Conservation (phyloP, 805 yeast genomes). For the Kluyveromyces siamensis region DNA sequence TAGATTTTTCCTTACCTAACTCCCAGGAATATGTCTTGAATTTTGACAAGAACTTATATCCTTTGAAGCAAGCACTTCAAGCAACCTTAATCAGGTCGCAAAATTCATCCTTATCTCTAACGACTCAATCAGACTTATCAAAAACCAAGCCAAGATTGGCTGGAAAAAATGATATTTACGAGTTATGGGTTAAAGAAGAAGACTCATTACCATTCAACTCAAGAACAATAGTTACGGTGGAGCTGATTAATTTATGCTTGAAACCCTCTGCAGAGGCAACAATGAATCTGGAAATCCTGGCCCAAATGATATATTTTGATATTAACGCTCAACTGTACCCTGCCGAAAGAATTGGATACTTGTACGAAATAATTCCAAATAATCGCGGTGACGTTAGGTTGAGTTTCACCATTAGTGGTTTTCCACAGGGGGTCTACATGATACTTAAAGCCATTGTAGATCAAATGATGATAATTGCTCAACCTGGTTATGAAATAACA, state of each 20-base stretch:
- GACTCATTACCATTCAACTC: constrained; percentile 17
- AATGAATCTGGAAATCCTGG: constrained; percentile 45
- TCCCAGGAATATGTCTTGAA: constrained; percentile 31
- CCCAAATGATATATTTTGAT: constrained; percentile 36
- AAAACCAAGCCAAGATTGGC: constrained; percentile 31
- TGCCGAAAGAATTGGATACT: constrained; percentile 44
- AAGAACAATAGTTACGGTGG: constrained; percentile 37
- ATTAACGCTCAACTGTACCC: constrained; percentile 40
- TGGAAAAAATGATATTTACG: constrained; percentile 29
- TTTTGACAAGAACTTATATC: constrained; percentile 22
- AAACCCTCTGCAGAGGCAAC: constrained; percentile 31
- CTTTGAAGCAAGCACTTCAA: constrained; percentile 17
- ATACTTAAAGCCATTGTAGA: constrained; percentile 30
- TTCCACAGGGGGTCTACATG: constrained; percentile 30
- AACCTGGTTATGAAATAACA: constrained; percentile 7
- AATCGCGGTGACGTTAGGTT: constrained; percentile 46
- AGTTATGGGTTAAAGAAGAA: constrained; percentile 46
- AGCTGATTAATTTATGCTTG: constrained; percentile 29
- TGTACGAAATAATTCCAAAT: constrained; percentile 50
- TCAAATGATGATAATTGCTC: constrained; percentile 23
- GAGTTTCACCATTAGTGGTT: constrained; percentile 46
- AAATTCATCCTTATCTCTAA: constrained; percentile 26
- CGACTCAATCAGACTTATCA: constrained; percentile 23
- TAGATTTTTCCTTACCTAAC: constrained; percentile 1
- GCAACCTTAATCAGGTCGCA: constrained; percentile 21